phyloP scores from a whole-genome alignment of 805 yeast species.

The Zygoascus biomembranicola region DNA sequence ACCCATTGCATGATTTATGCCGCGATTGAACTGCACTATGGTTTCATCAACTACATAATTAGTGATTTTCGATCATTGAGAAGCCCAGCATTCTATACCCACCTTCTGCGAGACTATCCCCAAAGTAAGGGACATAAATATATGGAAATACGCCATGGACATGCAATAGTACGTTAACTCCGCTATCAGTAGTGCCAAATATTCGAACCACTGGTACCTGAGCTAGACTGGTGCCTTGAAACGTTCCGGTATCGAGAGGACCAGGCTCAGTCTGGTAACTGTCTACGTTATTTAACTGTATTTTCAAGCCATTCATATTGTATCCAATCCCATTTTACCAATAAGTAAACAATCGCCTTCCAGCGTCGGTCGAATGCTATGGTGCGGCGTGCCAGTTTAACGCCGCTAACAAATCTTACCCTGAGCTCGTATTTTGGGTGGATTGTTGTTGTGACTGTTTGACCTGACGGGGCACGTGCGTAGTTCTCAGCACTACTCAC shows the following conservation, averaged over 20 bases:
- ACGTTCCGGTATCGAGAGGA: slow-evolving; percentile 5
- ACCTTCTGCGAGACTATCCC: slow-evolving; percentile 20
- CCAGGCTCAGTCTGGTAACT: slow-evolving; percentile 20
- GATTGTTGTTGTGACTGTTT: neutral
- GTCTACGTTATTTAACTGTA: slow-evolving; percentile 26
- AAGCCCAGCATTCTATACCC: neutral
- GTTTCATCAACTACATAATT: slow-evolving; percentile 9
- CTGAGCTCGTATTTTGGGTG: neutral
- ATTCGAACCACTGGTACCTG: slow-evolving; percentile 69
- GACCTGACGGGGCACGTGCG: neutral
- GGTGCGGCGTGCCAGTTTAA: neutral
- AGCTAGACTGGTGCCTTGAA: slow-evolving; percentile 7
- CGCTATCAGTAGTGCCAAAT: slow-evolving; percentile 61
- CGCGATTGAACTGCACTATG: slow-evolving; percentile 12
- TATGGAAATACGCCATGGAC: slow-evolving; percentile 84
- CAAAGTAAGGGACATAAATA: slow-evolving; percentile 55
- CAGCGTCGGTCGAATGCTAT: neutral
- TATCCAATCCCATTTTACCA: neutral
- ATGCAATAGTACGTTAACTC: slow-evolving; percentile 56
- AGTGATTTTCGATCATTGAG: neutral
- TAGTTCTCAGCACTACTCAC: neutral
- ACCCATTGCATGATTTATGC: slow-evolving; percentile 24
- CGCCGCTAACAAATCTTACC: neutral
- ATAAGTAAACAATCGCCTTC: neutral
- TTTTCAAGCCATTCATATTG: slow-evolving; percentile 2